These are phyloP conservation scores for Geranomyces variabilis DNA, from an alignment of 192 early-diverging fungal species.

Conservation along the genomic window DNA sequence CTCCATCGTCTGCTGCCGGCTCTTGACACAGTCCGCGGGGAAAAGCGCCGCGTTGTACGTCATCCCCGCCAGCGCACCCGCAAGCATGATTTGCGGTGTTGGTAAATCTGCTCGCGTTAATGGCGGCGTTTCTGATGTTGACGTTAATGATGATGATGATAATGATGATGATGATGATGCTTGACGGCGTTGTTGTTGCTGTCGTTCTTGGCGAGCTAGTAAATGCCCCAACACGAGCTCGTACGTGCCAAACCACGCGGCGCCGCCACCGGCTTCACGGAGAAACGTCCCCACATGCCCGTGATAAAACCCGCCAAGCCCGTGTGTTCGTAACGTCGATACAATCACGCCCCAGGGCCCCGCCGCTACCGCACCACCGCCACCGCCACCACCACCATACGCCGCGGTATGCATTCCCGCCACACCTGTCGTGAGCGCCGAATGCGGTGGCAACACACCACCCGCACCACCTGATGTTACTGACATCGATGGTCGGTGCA, in stretches of 20 bases:
- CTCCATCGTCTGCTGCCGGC: conserved; percentile 81
- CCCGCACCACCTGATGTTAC: not conserved
- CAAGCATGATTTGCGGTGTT: conserved; percentile 74
- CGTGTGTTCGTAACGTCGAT: conserved; percentile 56
- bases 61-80: conserved; percentile 91
- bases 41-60: conserved; percentile 84
- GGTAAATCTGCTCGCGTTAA: conserved; percentile 70
- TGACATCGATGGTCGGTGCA: conserved; percentile 7
- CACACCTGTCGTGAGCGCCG: not conserved
- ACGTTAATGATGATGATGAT: not conserved
- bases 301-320: conserved; percentile 72
- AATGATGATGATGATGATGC: not conserved
- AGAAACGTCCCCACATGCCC: conserved; percentile 84
- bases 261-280: conserved; percentile 89
- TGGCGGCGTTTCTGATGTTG: not conserved
- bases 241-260: conserved; percentile 96
- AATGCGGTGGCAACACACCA: not conserved
- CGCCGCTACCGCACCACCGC: conserved; percentile 24
- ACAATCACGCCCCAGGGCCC: conserved; percentile 65
- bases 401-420: not conserved
- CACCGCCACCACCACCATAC: not conserved
- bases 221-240: conserved; percentile 71
- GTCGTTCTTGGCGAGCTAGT: conserved; percentile 37
- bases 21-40: conserved; percentile 94
- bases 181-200: not conserved